Evolutionary conservation across 129 eudicot genomes (phyloP).

Genomic region (Centella asiatica): DNA sequence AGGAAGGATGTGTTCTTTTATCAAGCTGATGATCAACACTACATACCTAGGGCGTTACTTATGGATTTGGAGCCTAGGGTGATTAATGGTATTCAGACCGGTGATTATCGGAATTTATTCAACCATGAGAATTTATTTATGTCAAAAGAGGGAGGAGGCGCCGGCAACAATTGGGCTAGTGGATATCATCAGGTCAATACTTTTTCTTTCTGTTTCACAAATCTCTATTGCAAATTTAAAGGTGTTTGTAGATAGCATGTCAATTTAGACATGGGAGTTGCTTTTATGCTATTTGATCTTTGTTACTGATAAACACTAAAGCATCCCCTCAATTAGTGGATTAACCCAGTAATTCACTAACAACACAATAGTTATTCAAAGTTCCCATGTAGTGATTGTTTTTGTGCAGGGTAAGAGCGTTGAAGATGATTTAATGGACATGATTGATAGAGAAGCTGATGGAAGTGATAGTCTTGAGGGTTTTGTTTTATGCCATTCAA

Average conservation of each 20-base stretch:
- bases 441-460: slow-evolving; percentile 99
- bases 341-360: too few species aligned
- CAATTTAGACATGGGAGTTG: too few species aligned
- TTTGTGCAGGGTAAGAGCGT: slow-evolving; percentile 72
- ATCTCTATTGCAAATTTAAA: too few species aligned
- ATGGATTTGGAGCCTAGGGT: slow-evolving; percentile 99
- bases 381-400: neutral
- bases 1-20: slow-evolving; percentile 97
- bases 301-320: too few species aligned
- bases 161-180: slow-evolving; percentile 99
- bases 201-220: neutral
- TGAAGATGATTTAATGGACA: slow-evolving; percentile 97
- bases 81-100: slow-evolving; percentile 93
- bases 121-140: slow-evolving; percentile 87
- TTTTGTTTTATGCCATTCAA: slow-evolving; percentile 93
- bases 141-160: slow-evolving; percentile 94
- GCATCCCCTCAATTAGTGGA: too few species aligned
- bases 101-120: slow-evolving; percentile 90
- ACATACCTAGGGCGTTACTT: slow-evolving; percentile 87
- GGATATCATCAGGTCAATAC: slow-evolving; percentile 85
- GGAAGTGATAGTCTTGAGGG: slow-evolving; percentile 99
- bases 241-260: too few species aligned
- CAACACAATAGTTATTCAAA: neutral
- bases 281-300: too few species aligned
- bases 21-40: slow-evolving; percentile 99